phyloP scores from a whole-genome alignment of 2,329 filamentous ascomycete genomes.

The Exophiala viscosa region DNA sequence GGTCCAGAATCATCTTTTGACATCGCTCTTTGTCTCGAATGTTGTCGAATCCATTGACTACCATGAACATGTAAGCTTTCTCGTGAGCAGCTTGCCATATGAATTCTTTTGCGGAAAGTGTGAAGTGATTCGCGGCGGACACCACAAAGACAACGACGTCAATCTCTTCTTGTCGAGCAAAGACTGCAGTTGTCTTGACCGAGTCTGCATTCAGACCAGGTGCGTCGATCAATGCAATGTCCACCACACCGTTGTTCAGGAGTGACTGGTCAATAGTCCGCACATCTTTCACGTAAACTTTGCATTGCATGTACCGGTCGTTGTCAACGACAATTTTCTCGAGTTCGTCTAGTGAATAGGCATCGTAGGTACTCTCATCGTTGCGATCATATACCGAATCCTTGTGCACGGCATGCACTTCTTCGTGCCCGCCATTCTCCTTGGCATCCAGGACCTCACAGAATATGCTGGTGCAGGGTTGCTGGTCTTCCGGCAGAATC shows the following conservation, averaged over 20 bases:
- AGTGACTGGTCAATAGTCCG: constrained; percentile 87
- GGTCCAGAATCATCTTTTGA: constrained; percentile 87
- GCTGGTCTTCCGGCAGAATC: constrained; percentile 91
- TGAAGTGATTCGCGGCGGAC: constrained; percentile 96
- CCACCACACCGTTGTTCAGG: constrained; percentile 94
- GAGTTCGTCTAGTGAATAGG: constrained; percentile 71
- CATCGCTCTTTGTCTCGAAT: constrained; percentile 90
- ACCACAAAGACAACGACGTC: constrained; percentile 98
- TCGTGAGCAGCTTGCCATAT: constrained; percentile 93
- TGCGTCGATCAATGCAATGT: constrained; percentile 95
- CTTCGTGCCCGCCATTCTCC: constrained; percentile 86
- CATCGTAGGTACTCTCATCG: constrained; percentile 91
- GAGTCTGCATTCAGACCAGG: constrained; percentile 95
- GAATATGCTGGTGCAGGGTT: constrained; percentile 97
- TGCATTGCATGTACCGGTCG: constrained; percentile 85
- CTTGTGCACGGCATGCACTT: constrained; percentile 91
- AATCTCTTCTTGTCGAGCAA: constrained; percentile 95
- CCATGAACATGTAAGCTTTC: constrained; percentile 98
- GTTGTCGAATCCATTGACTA: constrained; percentile 94
- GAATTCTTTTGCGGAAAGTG: constrained; percentile 94
- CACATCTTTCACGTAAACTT: constrained; percentile 90
- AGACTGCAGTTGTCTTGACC: constrained; percentile 93
- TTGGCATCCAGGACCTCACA: constrained; percentile 92
- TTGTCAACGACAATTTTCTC: constrained; percentile 90
- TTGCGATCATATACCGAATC: constrained; percentile 75